phyloP scores from a whole-genome alignment of 345 rosid species.

The Citrus inodora region DNA sequence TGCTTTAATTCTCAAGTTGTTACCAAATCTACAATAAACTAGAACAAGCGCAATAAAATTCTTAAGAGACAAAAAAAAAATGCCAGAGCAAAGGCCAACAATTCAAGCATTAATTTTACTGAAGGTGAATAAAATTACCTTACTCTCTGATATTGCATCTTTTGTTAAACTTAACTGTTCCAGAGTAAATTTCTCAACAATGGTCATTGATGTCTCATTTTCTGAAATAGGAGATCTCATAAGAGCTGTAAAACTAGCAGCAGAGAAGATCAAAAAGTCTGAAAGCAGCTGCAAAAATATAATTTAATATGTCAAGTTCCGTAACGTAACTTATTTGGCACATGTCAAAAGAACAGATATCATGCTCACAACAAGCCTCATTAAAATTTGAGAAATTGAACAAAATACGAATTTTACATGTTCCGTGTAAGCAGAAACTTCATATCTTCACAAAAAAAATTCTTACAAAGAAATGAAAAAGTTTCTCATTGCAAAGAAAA shows the following conservation, averaged over 20 bases:
- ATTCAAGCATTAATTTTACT: not conserved
- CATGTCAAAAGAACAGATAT: not conserved
- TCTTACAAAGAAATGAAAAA: not conserved
- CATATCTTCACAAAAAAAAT: not conserved
- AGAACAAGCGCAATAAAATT: not conserved
- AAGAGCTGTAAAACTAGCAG: slow-evolving; percentile 49
- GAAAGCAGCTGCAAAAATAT: slow-evolving; percentile 68
- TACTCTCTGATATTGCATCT: slow-evolving; percentile 43
- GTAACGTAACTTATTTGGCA: not conserved
- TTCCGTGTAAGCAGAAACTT: not conserved
- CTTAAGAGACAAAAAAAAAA: too few species aligned
- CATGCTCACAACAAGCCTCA: not conserved
- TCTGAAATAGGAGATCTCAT: slow-evolving; percentile 32
- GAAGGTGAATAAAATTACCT: slow-evolving; percentile 44
- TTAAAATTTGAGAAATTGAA: not conserved
- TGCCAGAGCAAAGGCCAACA: not conserved
- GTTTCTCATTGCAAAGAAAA: not conserved
- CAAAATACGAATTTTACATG: not conserved
- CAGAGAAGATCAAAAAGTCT: slow-evolving; percentile 56
- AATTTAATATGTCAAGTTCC: slow-evolving; percentile 20
- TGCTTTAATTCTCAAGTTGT: not conserved
- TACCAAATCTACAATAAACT: not conserved
- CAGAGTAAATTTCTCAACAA: slow-evolving; percentile 49
- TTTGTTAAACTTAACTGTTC: slow-evolving; percentile 62
- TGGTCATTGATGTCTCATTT: slow-evolving; percentile 33